phyloP scores from a whole-genome alignment of 2,329 filamentous ascomycete species.

The Stemphylium beticola region DNA sequence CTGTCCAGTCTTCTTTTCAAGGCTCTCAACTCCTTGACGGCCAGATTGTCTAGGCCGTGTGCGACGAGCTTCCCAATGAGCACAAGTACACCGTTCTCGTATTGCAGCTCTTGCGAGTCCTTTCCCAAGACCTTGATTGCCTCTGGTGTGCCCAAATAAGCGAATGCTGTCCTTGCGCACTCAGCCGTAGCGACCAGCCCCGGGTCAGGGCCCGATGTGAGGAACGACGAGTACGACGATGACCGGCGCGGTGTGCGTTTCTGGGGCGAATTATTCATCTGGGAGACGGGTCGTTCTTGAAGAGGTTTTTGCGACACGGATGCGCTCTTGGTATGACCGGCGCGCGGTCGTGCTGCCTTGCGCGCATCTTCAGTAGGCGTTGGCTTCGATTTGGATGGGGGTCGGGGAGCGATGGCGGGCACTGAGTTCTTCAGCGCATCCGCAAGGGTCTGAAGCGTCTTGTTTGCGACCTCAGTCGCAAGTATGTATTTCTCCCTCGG shows the following conservation, averaged over 20 bases:
- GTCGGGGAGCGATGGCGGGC: conserved; percentile 13
- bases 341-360: conserved; percentile 26
- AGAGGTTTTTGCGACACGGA: conserved; percentile 64
- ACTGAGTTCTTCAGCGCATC: conserved; percentile 65
- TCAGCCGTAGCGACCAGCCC: conserved; percentile 65
- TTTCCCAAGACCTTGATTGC: conserved; percentile 58
- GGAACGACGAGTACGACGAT: conserved; percentile 44
- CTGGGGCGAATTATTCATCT: conserved; percentile 62
- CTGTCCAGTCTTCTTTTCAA: conserved; percentile 68
- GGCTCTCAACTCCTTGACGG: conserved; percentile 70
- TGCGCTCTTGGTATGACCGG: conserved; percentile 22
- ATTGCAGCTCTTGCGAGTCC: conserved; percentile 66
- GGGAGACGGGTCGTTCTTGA: conserved; percentile 66
- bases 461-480: conserved; percentile 76
- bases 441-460: conserved; percentile 70
- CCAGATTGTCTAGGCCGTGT: conserved; percentile 70
- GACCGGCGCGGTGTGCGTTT: conserved; percentile 47
- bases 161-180: conserved; percentile 72
- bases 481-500: conserved; percentile 68
- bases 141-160: conserved; percentile 66
- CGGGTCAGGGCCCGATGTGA: conserved; percentile 35
- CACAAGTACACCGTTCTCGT: conserved; percentile 76
- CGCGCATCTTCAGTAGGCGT: conserved; percentile 35
- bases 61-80: conserved; percentile 70
- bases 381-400: conserved; percentile 28